phyloP scores from a whole-genome alignment of 2,329 filamentous ascomycete genomes.

The Ceratocystis alfenasii region DNA sequence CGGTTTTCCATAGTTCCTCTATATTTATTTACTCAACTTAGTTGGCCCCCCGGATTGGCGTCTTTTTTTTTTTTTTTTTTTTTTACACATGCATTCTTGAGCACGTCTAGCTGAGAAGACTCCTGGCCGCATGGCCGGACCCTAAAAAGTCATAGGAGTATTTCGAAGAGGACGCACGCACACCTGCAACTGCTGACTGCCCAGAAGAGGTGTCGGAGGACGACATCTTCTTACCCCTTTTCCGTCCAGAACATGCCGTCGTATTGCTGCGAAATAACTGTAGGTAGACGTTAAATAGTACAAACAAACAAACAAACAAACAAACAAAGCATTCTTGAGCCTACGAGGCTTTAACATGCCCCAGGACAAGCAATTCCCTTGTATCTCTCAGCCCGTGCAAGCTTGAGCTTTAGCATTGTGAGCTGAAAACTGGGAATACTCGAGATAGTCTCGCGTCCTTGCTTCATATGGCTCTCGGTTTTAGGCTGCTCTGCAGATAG shows the following conservation, averaged over 20 bases:
- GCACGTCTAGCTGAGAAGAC: no score
- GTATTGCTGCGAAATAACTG: no score
- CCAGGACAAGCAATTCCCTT: not conserved
- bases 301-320: no score
- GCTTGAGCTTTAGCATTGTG: not conserved
- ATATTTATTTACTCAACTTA: not conserved
- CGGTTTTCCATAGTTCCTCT: not conserved
- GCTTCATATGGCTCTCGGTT: not conserved
- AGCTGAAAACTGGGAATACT: not conserved
- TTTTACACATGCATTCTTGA: not conserved
- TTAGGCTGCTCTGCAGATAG: not conserved
- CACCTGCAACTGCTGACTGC: no score
- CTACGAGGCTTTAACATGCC: not conserved
- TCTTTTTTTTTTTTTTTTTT: not conserved
- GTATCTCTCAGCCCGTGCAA: not conserved
- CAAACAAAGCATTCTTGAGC: not conserved
- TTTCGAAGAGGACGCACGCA: no score
- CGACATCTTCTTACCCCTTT: no score
- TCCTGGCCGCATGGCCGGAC: no score
- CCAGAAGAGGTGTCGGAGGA: no score
- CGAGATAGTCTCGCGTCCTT: not conserved
- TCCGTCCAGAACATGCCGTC: no score
- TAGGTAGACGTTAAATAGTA: no score
- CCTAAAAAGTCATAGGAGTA: no score
- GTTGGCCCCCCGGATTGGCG: not conserved